Conservation (phyloP, 2,329 filamentous ascomycete species). For the Claviceps pazoutovae region DNA sequence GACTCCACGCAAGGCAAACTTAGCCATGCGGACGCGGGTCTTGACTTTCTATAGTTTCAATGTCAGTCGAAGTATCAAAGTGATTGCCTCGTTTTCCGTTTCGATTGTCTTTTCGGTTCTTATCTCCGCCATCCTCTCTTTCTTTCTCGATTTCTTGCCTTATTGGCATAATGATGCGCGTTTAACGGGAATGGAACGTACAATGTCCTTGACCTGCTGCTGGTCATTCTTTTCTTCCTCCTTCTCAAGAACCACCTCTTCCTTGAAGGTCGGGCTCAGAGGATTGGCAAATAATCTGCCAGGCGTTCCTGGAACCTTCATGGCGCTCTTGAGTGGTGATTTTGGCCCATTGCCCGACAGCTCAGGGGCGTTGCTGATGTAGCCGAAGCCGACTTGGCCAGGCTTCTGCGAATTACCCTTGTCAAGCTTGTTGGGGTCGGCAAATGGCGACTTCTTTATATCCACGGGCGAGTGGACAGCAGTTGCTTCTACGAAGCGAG, state of each 20-base stretch:
- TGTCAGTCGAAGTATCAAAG: not conserved
- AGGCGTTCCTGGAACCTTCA: constrained; percentile 76
- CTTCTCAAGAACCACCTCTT: constrained; percentile 80
- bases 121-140: not conserved
- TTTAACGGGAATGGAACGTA: constrained; percentile 33
- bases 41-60: constrained; percentile 62
- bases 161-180: not conserved
- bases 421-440: constrained; percentile 42
- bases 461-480: constrained; percentile 66
- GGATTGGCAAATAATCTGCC: constrained; percentile 60
- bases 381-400: constrained; percentile 84
- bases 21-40: constrained; percentile 78
- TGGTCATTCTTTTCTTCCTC: constrained; percentile 69
- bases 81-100: not conserved
- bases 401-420: constrained; percentile 49
- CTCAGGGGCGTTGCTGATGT: constrained; percentile 53
- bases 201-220: constrained; percentile 75
- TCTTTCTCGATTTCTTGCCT: not conserved
- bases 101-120: not conserved
- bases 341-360: constrained; percentile 50
- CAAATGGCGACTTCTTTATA: constrained; percentile 39
- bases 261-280: constrained; percentile 78
- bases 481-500: constrained; percentile 71
- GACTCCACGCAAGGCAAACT: constrained; percentile 85
- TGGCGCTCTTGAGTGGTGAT: constrained; percentile 76